A percentile compares a stretch with the other conserved stretches of the same genome.
Conservation (phyloP, 164 flowering plant genomes). For the Protea cynaroides region DNA sequence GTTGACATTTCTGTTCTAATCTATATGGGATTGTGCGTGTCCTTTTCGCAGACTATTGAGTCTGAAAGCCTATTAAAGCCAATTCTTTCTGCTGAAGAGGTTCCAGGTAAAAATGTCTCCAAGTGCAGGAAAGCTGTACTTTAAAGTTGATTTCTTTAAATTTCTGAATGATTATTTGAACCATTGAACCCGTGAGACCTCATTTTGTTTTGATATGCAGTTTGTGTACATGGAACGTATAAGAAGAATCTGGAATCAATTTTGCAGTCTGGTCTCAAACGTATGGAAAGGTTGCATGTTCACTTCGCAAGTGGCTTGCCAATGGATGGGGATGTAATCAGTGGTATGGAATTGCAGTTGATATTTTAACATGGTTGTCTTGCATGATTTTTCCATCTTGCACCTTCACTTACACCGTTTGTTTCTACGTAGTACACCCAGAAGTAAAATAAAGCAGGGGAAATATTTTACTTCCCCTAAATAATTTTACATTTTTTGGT, state of each 20-base stretch:
- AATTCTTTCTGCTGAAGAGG: conserved; percentile 76
- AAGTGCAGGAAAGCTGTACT: not conserved
- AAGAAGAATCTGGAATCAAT: conserved; percentile 74
- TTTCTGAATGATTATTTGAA: not conserved
- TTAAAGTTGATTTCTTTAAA: not conserved
- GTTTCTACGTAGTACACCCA: no score
- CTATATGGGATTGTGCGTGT: conserved; percentile 1
- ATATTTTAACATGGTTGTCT: not conserved
- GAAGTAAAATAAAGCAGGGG: not conserved
- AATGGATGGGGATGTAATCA: conserved; percentile 69
- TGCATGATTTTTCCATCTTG: no score
- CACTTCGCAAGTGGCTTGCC: conserved; percentile 94
- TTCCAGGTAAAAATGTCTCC: conserved; percentile 38
- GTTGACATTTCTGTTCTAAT: not conserved
- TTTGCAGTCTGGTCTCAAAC: conserved; percentile 73
- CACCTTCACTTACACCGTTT: no score
- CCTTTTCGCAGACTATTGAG: conserved; percentile 51
- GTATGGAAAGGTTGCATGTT: conserved; percentile 83
- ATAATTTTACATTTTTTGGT: no score
- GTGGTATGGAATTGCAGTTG: conserved; percentile 46
- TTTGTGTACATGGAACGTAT: conserved; percentile 94
- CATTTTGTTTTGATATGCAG: conserved; percentile 31
- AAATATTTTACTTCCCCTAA: not conserved
- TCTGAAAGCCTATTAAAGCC: conserved; percentile 79
- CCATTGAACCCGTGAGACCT: not conserved